These are phyloP conservation scores for Hymenotorrendiella dingleyae DNA, from an alignment of 2,329 filamentous ascomycete species.

Conservation along the genomic window DNA sequence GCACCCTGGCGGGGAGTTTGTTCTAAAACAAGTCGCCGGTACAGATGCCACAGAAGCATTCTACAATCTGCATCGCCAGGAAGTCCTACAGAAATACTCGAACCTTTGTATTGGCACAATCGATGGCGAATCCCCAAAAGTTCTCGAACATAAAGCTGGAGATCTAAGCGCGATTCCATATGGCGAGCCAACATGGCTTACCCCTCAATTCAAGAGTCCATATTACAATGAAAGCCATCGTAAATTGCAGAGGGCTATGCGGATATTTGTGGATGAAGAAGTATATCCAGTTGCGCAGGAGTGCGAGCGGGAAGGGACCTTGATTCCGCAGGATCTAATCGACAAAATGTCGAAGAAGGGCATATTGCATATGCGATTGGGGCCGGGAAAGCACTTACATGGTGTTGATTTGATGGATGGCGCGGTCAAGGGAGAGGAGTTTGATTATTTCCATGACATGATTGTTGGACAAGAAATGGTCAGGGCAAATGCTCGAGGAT, in stretches of 20 bases:
- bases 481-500: conserved; percentile 67
- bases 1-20: conserved; percentile 72
- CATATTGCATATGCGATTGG: conserved; percentile 75
- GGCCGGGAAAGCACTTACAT: conserved; percentile 76
- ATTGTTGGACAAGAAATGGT: conserved; percentile 69
- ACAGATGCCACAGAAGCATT: conserved; percentile 76
- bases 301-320: conserved; percentile 67
- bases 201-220: conserved; percentile 68
- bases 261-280: conserved; percentile 67
- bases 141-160: conserved; percentile 63
- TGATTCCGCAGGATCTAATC: conserved; percentile 66
- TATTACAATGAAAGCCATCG: conserved; percentile 76
- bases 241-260: conserved; percentile 60
- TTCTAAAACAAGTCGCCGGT: conserved; percentile 75
- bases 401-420: conserved; percentile 63
- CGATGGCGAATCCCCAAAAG: conserved; percentile 66
- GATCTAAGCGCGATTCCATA: conserved; percentile 76
- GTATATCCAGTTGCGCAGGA: conserved; percentile 69
- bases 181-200: conserved; percentile 78
- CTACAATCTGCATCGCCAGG: conserved; percentile 88
- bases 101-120: conserved; percentile 70
- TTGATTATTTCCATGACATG: conserved; percentile 83
- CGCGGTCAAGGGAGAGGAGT: conserved; percentile 69
- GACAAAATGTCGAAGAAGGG: conserved; percentile 70
- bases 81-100: conserved; percentile 77